Evolutionary conservation across 352 stramenopile genomes (phyloP).

Genomic region (Phytophthora ohioensis): DNA sequence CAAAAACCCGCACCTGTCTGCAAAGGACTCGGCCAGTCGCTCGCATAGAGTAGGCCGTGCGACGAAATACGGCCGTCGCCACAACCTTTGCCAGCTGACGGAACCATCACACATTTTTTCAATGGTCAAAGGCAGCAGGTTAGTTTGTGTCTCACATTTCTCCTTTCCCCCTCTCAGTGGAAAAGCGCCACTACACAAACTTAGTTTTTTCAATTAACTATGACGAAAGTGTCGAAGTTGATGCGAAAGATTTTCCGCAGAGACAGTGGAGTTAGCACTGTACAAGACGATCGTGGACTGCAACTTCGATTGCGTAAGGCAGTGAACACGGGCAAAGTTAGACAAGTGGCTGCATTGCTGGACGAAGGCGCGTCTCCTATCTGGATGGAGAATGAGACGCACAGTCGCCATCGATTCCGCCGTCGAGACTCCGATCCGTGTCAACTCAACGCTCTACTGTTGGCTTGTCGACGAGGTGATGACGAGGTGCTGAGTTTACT

Average conservation of each 20-base stretch:
- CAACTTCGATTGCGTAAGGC: constrained; percentile 71
- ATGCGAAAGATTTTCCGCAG: constrained; percentile 61
- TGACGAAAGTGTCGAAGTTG: constrained; percentile 55
- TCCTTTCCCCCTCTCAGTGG: constrained; percentile 18
- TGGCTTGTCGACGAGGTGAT: constrained; percentile 66
- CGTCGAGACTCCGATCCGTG: constrained; percentile 22
- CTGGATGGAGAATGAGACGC: constrained; percentile 50
- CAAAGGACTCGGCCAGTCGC: constrained; percentile 10
- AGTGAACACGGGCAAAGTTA: constrained; percentile 49
- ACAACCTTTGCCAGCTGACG: constrained; percentile 23
- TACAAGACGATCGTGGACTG: constrained; percentile 25
- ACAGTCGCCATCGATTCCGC: constrained; percentile 15
- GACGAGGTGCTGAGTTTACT: constrained; percentile 62
- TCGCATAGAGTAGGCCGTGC: constrained; percentile 20
- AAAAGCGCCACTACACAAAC: constrained; percentile 24
- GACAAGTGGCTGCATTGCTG: constrained; percentile 62
- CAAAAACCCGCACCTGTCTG: background rate
- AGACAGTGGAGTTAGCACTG: constrained; percentile 17
- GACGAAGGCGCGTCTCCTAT: constrained; percentile 65
- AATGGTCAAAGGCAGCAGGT: constrained; percentile 4
- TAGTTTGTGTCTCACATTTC: constrained; percentile 19
- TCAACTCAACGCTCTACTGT: constrained; percentile 66
- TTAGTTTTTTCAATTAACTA: constrained; percentile 12
- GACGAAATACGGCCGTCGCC: constrained; percentile 6
- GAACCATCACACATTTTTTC: constrained; percentile 11